Conservation (phyloP, 306 rosid genomes). For the Echinosophora koreensis region DNA sequence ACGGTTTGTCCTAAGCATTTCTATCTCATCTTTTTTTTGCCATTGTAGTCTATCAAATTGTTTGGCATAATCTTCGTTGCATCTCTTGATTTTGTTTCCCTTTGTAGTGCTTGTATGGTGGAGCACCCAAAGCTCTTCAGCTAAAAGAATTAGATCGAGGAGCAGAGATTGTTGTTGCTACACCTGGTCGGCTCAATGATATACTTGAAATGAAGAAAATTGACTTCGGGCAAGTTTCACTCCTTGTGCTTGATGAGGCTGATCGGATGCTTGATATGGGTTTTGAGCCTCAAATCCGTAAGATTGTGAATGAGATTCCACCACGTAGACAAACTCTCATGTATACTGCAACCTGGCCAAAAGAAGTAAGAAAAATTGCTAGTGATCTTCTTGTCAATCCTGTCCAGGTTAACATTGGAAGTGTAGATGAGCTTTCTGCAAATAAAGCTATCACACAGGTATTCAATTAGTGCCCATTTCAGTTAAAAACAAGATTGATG, state of each 20-base stretch:
- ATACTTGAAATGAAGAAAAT: slow-evolving; percentile 95
- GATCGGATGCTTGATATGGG: slow-evolving; percentile 99
- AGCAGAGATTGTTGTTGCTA: slow-evolving; percentile 98
- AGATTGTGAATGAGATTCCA: slow-evolving; percentile 96
- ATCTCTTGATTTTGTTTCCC: slow-evolving; percentile 47
- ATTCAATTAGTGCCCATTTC: slow-evolving; percentile 11
- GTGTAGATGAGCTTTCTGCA: slow-evolving; percentile 93
- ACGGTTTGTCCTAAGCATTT: slow-evolving; percentile 70
- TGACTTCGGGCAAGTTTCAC: slow-evolving; percentile 87
- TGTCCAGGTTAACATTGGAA: slow-evolving; percentile 98
- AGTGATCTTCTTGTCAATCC: slow-evolving; percentile 93
- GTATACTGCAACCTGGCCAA: slow-evolving; percentile 99
- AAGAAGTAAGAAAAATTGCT: slow-evolving; percentile 98
- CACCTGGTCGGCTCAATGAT: slow-evolving; percentile 98
- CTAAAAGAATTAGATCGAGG: slow-evolving; percentile 93
- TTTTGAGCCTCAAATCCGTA: slow-evolving; percentile 98
- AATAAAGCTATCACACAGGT: slow-evolving; percentile 99
- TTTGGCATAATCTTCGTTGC: slow-evolving; percentile 27
- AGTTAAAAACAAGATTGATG: neutral
- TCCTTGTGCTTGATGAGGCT: slow-evolving; percentile 99
- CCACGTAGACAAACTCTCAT: slow-evolving; percentile 95
- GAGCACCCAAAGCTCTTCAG: slow-evolving; percentile 92
- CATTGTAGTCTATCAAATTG: slow-evolving; percentile 14
- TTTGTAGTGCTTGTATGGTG: slow-evolving; percentile 96
- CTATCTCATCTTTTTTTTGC: neutral